Evolutionary conservation across 805 yeast genomes (phyloP).

Genomic region (Kodamaea leandrae): DNA sequence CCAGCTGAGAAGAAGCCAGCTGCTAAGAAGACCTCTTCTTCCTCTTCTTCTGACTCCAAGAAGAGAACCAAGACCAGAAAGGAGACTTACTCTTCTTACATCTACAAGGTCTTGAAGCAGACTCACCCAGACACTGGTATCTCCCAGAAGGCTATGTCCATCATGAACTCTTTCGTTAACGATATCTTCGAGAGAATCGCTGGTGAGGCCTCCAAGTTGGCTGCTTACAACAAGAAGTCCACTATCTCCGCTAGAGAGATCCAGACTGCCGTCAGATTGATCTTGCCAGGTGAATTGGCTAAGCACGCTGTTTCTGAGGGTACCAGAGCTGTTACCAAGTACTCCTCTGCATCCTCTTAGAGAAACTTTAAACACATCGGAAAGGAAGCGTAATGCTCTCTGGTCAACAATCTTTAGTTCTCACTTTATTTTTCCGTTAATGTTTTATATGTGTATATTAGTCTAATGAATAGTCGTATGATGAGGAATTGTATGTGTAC

Average conservation of each 20-base stretch:
- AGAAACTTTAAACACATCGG: conserved; percentile 5
- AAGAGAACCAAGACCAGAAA: conserved; percentile 94
- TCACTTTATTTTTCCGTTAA: conserved; percentile 8
- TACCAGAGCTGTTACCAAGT: conserved; percentile 96
- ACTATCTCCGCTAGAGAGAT: conserved; percentile 98
- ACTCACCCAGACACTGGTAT: conserved; percentile 99
- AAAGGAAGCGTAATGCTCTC: conserved; percentile 2
- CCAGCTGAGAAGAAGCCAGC: conserved; percentile 93
- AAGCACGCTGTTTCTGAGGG: conserved; percentile 99
- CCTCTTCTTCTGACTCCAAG: conserved; percentile 75
- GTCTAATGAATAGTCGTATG: conserved; percentile 18
- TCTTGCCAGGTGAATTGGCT: conserved; percentile 97
- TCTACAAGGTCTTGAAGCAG: conserved; percentile 97
- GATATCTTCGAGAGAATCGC: conserved; percentile 98
- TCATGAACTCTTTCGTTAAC: conserved; percentile 97
- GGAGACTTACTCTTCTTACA: conserved; percentile 97
- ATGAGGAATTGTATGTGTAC: too few relatives aligned
- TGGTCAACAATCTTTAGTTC: conserved; percentile 4
- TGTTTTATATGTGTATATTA: conserved; percentile 15
- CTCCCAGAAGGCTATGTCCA: conserved; percentile 97
- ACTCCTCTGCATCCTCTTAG: conserved; percentile 64
- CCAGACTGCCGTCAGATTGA: conserved; percentile 97
- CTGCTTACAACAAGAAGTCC: conserved; percentile 97
- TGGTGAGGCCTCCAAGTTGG: conserved; percentile 95
- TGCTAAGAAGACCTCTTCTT: conserved; percentile 90